Conservation (phyloP, 2,329 filamentous ascomycete genomes). For the Talaromyces sp. region DNA sequence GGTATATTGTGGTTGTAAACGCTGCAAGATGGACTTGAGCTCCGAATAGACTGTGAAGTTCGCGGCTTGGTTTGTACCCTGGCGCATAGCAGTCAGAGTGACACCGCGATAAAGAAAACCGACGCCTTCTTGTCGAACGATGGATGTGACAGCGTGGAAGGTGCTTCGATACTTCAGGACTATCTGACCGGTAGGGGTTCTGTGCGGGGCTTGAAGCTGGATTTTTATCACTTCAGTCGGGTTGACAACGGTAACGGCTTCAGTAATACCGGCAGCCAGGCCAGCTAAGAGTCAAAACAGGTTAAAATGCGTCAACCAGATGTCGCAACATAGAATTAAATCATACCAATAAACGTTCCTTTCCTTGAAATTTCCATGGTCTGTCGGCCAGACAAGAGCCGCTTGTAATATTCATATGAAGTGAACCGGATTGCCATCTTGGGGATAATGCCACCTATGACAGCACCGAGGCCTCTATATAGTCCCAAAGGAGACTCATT, state of each 20-base stretch:
- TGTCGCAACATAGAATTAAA: slow-evolving; percentile 13
- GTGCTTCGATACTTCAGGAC: slow-evolving; percentile 97
- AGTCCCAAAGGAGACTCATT: slow-evolving; percentile 86
- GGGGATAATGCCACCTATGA: slow-evolving; percentile 90
- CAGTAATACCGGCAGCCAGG: slow-evolving; percentile 88
- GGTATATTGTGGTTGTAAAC: slow-evolving; percentile 57
- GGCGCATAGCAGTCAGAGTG: slow-evolving; percentile 81
- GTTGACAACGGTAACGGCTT: slow-evolving; percentile 92
- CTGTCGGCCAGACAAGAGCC: slow-evolving; percentile 62
- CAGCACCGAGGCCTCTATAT: slow-evolving; percentile 97
- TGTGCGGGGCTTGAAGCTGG: slow-evolving; percentile 92
- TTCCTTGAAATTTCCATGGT: slow-evolving; percentile 63
- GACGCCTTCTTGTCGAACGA: slow-evolving; percentile 82
- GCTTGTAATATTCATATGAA: slow-evolving; percentile 94
- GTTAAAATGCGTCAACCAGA: neutral
- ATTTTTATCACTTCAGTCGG: slow-evolving; percentile 99
- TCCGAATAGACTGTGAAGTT: slow-evolving; percentile 98
- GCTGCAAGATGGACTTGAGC: slow-evolving; percentile 72
- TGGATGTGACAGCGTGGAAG: slow-evolving; percentile 76
- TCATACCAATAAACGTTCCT: slow-evolving; percentile 63
- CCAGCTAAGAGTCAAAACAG: slow-evolving; percentile 54
- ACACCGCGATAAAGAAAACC: slow-evolving; percentile 89
- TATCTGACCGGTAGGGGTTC: slow-evolving; percentile 93
- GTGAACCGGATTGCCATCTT: slow-evolving; percentile 99
- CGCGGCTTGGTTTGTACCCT: slow-evolving; percentile 95